phyloP scores from a whole-genome alignment of 2,329 filamentous ascomycete genomes.

The Pezicula radicicola region DNA sequence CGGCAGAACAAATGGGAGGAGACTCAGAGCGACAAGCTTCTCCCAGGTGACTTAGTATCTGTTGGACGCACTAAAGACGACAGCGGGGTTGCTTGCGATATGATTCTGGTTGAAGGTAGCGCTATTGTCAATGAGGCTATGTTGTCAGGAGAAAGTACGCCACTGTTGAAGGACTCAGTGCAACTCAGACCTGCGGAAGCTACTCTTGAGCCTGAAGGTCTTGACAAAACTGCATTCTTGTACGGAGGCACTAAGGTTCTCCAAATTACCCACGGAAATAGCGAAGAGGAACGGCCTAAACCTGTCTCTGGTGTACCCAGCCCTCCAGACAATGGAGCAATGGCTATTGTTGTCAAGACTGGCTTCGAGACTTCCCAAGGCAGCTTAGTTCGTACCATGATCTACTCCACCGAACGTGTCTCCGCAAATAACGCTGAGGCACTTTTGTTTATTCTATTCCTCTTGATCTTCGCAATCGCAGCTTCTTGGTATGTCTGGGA shows the following conservation, averaged over 20 bases:
- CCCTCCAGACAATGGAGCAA: slow-evolving; percentile 90
- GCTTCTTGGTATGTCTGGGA: slow-evolving; percentile 99
- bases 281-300: slow-evolving; percentile 69
- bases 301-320: slow-evolving; percentile 72
- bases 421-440: slow-evolving; percentile 98
- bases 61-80: slow-evolving; percentile 95
- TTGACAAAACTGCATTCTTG: slow-evolving; percentile 96
- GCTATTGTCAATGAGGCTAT: slow-evolving; percentile 99
- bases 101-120: slow-evolving; percentile 90
- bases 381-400: slow-evolving; percentile 97
- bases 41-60: slow-evolving; percentile 91
- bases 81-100: slow-evolving; percentile 93
- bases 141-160: slow-evolving; percentile 97
- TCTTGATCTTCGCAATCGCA: slow-evolving; percentile 92
- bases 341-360: slow-evolving; percentile 94
- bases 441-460: slow-evolving; percentile 94
- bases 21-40: slow-evolving; percentile 82
- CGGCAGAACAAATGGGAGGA: slow-evolving; percentile 85
- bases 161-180: slow-evolving; percentile 92
- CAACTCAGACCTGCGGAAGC: slow-evolving; percentile 84
- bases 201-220: slow-evolving; percentile 76
- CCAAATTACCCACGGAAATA: slow-evolving; percentile 85
- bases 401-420: slow-evolving; percentile 97
- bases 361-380: slow-evolving; percentile 98
- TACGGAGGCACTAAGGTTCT: slow-evolving; percentile 97